Evolutionary conservation across 202 grass and related monocot species (phyloP).

Genomic region (Schoenoplectus tabernaemontani): DNA sequence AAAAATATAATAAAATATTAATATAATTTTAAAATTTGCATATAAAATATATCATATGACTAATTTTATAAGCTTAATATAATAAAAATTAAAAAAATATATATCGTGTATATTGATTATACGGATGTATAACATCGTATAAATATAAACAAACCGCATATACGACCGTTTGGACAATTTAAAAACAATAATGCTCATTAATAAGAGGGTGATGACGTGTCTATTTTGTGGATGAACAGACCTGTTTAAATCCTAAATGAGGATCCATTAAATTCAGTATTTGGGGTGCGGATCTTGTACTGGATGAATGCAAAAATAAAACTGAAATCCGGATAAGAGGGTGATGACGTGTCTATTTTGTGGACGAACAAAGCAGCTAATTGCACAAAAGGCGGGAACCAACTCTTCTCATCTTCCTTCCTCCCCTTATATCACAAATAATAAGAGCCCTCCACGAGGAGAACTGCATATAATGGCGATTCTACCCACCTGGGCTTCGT

Average conservation of each 20-base stretch:
- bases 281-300: not conserved
- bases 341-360: not conserved
- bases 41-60: no score
- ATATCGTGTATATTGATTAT: no score
- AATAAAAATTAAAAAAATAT: no score
- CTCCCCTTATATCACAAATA: not conserved
- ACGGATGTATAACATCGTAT: no score
- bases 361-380: slow-evolving; percentile 1
- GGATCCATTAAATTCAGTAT: not conserved
- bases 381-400: slow-evolving; percentile 4
- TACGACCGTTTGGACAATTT: no score
- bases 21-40: no score
- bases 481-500: slow-evolving; percentile 39
- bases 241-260: not conserved
- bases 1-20: no score
- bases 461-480: slow-evolving; percentile 43
- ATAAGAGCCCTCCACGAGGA: not conserved
- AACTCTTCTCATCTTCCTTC: slow-evolving; percentile 17
- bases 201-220: slow-evolving; percentile 12
- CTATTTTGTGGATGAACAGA: not conserved
- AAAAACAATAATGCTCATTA: no score
- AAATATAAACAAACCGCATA: no score
- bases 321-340: slow-evolving; percentile 4
- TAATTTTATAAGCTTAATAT: no score
- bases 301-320: not conserved